A percentile compares a stretch with the other conserved stretches of the same genome.
phyloP scores from a whole-genome alignment of 345 rosid species.

The Ceriops decandra region DNA sequence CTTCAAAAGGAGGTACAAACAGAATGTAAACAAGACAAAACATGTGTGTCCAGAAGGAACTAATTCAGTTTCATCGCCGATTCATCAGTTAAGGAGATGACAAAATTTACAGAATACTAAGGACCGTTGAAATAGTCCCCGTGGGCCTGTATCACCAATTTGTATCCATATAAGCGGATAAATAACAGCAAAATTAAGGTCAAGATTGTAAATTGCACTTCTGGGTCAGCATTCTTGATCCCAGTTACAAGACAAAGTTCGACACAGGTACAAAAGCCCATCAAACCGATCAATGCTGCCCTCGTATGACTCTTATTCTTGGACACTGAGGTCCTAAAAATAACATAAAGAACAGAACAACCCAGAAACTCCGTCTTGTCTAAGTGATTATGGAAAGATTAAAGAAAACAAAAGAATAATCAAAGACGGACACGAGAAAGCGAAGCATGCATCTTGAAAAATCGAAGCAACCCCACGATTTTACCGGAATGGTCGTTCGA shows the following conservation, averaged over 20 bases:
- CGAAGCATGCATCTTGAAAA: background rate
- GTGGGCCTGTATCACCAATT: background rate
- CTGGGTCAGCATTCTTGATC: background rate
- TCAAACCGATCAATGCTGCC: background rate
- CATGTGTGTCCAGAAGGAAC: background rate
- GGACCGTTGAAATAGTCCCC: too few species aligned
- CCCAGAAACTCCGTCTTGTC: background rate
- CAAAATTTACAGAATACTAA: background rate
- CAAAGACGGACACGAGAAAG: background rate
- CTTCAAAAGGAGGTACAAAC: slow-evolving; percentile 13
- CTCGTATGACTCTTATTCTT: too few species aligned
- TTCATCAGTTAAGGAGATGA: background rate
- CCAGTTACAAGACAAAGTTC: background rate
- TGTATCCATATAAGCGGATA: background rate
- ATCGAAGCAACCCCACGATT: background rate
- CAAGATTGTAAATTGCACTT: background rate
- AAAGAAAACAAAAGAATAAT: background rate
- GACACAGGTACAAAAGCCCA: background rate
- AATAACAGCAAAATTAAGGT: background rate
- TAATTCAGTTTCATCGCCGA: background rate
- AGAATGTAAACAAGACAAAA: background rate
- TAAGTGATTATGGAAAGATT: background rate
- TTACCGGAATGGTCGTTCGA: background rate
- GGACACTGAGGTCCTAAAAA: background rate
- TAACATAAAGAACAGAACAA: background rate